Conservation (phyloP, 169 alveolate species). For the Toxoplasma gondii region DNA sequence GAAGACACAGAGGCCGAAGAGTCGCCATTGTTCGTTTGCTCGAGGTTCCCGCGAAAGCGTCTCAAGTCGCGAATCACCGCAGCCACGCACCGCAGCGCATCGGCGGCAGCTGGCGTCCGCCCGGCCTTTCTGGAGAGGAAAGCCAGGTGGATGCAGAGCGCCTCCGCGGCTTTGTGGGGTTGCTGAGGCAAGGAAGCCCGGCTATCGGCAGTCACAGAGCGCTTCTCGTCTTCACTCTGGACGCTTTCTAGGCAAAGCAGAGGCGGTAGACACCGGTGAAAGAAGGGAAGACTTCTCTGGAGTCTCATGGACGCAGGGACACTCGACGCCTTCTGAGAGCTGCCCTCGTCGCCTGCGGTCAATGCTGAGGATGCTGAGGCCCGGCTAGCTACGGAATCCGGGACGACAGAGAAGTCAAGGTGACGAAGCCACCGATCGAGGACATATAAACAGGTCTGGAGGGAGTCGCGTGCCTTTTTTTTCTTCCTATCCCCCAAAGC, state of each 20-base stretch:
- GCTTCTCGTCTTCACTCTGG: neutral
- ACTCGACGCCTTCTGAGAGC: neutral
- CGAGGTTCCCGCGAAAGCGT: neutral
- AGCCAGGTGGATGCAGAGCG: neutral
- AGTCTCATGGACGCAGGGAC: neutral
- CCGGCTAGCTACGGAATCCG: neutral
- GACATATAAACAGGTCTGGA: neutral
- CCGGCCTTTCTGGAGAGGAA: constrained; percentile 16
- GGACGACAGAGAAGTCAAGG: constrained; percentile 18
- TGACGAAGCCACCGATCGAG: constrained; percentile 19
- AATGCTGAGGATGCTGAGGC: too few relatives aligned
- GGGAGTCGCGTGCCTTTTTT: neutral
- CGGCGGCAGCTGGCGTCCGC: constrained; percentile 11
- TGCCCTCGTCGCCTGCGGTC: too few relatives aligned
- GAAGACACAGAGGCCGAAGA: neutral
- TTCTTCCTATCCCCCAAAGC: neutral
- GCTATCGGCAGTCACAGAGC: neutral
- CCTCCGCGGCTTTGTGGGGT: neutral
- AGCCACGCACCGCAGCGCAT: constrained; percentile 17
- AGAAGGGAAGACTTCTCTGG: constrained; percentile 21
- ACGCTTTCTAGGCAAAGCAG: neutral
- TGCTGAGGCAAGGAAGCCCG: neutral
- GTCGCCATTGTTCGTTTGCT: neutral
- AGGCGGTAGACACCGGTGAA: constrained; percentile 31
- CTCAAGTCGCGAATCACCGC: neutral